Evolutionary conservation across 2,329 filamentous ascomycete genomes (phyloP).

Genomic region (Pseudocercospora musae): DNA sequence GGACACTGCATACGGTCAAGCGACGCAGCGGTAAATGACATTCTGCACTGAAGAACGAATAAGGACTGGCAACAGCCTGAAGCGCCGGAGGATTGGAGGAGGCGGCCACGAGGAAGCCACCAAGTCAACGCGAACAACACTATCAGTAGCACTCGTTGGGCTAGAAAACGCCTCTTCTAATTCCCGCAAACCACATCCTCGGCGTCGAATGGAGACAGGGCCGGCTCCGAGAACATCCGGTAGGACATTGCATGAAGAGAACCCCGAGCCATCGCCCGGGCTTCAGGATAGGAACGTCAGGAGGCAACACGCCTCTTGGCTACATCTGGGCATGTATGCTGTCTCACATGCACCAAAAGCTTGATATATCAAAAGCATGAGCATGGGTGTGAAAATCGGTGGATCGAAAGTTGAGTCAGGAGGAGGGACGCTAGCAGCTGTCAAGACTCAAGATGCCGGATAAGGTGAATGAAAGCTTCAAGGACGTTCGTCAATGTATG

Average conservation of each 20-base stretch:
- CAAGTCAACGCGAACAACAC: not conserved
- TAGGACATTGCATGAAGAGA: not conserved
- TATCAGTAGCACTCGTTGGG: not conserved
- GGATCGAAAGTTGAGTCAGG: not conserved
- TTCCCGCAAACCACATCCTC: not conserved
- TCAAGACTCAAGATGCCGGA: not conserved
- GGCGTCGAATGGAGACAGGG: not conserved
- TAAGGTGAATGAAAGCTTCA: not conserved
- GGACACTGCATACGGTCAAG: not conserved
- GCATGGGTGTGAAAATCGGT: not conserved
- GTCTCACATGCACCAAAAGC: not conserved
- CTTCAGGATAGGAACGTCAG: not conserved
- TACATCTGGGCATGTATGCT: not conserved
- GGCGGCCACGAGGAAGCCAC: conserved; percentile 8
- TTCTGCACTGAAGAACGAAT: conserved; percentile 4
- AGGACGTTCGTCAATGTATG: not conserved
- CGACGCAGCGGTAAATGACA: not conserved
- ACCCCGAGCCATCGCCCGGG: not conserved
- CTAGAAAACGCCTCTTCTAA: not conserved
- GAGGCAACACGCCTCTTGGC: not conserved
- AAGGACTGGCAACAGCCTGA: not conserved
- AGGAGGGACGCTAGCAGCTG: not conserved
- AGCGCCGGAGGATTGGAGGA: conserved; percentile 3
- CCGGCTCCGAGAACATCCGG: conserved; percentile 1
- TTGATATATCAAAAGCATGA: conserved; percentile 1